phyloP scores from a whole-genome alignment of 164 flowering plant genomes.

The Cinnamomum micranthum region DNA sequence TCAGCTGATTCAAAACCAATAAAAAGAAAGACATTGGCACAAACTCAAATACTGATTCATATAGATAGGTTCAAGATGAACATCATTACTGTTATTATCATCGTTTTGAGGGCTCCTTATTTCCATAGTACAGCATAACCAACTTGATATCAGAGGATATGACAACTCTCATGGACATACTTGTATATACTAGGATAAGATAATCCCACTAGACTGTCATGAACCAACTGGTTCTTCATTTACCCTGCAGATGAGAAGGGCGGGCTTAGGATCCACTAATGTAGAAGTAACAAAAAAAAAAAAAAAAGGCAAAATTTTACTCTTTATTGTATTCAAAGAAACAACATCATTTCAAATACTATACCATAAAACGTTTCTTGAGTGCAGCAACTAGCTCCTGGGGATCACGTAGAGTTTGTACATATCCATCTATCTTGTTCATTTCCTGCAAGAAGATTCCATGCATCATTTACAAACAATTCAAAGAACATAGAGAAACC shows the following conservation, averaged over 20 bases:
- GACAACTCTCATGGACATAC: background rate
- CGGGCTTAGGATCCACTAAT: background rate
- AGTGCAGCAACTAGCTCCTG: slow-evolving; percentile 1
- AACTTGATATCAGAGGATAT: background rate
- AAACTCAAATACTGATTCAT: background rate
- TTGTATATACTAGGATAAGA: background rate
- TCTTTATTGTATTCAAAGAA: background rate
- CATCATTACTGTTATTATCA: too few relatives aligned
- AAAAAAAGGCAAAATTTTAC: background rate
- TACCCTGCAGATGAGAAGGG: background rate
- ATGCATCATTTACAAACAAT: background rate
- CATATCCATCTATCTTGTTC: slow-evolving; percentile 16
- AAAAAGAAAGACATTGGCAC: too few relatives aligned
- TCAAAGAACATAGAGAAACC: background rate
- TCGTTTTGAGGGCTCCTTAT: background rate
- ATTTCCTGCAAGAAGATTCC: slow-evolving; percentile 11
- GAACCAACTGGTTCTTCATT: background rate
- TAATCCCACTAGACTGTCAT: background rate
- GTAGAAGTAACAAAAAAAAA: background rate
- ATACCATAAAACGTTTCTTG: slow-evolving; percentile 11
- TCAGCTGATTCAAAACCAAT: too few relatives aligned
- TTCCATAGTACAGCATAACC: background rate
- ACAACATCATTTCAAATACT: background rate
- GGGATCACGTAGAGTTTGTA: slow-evolving; percentile 13
- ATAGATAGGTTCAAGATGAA: background rate